phyloP scores from a whole-genome alignment of 306 rosid species.

The Cicer pinnatifidum region DNA sequence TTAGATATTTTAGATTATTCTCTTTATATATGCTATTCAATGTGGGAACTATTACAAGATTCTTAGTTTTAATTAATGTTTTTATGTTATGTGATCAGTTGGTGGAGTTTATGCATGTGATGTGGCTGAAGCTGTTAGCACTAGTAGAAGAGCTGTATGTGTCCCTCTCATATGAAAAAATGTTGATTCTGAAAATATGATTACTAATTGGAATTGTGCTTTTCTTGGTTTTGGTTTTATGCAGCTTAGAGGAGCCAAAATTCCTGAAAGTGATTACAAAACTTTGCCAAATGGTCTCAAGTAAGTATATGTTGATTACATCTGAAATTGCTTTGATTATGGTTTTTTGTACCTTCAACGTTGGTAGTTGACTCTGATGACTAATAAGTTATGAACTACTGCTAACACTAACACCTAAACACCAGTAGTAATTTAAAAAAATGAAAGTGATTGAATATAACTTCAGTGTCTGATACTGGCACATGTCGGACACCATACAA shows the following conservation, averaged over 20 bases:
- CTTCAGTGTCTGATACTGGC: too few species aligned
- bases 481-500: too few species aligned
- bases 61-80: background rate
- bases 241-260: constrained; percentile 62
- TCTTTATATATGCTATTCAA: constrained; percentile 4
- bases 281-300: constrained; percentile 87
- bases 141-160: constrained; percentile 62
- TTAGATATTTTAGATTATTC: constrained; percentile 32
- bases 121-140: constrained; percentile 63
- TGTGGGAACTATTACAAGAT: background rate
- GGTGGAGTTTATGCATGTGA: constrained; percentile 53
- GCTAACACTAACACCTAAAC: too few species aligned
- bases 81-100: constrained; percentile 41
- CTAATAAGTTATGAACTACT: background rate
- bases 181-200: constrained; percentile 14
- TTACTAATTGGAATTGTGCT: constrained; percentile 22
- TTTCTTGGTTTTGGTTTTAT: constrained; percentile 15
- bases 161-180: background rate
- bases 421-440: too few species aligned
- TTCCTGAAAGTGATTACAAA: constrained; percentile 88
- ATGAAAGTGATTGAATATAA: too few species aligned
- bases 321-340: constrained; percentile 13
- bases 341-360: constrained; percentile 25
- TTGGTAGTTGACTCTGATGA: constrained; percentile 4
- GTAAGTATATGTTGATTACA: constrained; percentile 59